Evolutionary conservation across 306 rosid genomes (phyloP).

Genomic region (Quercus rubra): DNA sequence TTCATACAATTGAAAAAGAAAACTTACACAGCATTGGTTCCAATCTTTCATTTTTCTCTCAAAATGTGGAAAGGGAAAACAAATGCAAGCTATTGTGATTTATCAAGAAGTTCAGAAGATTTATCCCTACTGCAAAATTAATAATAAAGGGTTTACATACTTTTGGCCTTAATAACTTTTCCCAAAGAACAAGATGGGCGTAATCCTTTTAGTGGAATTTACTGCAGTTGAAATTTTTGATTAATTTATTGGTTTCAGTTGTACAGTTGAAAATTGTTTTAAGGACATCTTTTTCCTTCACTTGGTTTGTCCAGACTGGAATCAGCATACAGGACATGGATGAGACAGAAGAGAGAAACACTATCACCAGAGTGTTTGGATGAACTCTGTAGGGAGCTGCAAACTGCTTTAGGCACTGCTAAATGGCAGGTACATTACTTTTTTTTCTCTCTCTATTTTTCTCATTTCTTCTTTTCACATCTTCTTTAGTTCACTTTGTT

Average conservation of each 20-base stretch:
- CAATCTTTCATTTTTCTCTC: neutral
- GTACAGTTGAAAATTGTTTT: slow-evolving; percentile 10
- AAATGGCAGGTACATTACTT: slow-evolving; percentile 84
- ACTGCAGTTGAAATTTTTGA: neutral
- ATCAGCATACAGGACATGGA: slow-evolving; percentile 80
- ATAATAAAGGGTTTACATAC: neutral
- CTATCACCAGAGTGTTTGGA: slow-evolving; percentile 42
- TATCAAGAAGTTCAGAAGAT: neutral
- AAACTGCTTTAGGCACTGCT: slow-evolving; percentile 94
- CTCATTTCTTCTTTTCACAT: neutral
- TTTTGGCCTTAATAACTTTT: neutral
- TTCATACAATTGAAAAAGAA: neutral
- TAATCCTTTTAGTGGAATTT: neutral
- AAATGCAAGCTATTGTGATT: neutral
- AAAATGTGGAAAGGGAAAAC: neutral
- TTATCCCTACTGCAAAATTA: neutral
- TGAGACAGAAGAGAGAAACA: slow-evolving; percentile 63
- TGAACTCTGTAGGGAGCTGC: slow-evolving; percentile 75
- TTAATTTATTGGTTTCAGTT: slow-evolving; percentile 10
- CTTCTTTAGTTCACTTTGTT: too few species aligned
- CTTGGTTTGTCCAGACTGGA: slow-evolving; percentile 63
- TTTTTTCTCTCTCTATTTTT: neutral
- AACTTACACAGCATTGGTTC: neutral
- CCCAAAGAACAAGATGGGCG: slow-evolving; percentile 9
- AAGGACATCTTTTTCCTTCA: neutral